Evolutionary conservation across 2,329 filamentous ascomycete genomes (phyloP), one percentile per base, ranked within the genome.

Genomic region (Botrytis tulipae): DNA sequence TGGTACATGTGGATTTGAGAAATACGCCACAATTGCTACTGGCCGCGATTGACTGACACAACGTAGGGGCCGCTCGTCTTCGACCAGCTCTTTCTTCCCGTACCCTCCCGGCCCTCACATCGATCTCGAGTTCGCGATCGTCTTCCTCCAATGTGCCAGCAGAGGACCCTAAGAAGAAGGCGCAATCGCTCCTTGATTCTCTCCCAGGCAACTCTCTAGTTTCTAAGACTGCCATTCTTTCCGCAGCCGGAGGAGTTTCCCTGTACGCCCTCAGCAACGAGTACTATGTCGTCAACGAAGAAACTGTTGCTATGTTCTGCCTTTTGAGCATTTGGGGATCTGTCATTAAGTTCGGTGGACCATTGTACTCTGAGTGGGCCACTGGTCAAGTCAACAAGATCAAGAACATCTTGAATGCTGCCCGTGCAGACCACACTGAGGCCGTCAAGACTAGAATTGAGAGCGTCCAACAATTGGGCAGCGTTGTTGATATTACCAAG

Each of bases 201-300:
- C 89, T 99, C 72, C 96, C 96, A 81, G 96, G 97, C 80, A 97
- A 90, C 89, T 95, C 89, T 82, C 87, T 98, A 78, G 87, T 97
- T 83, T 97, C 94, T 85, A 99, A 99, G 92, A 94, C 94, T 80
- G 96, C 96, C 82, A 95, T 98, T 83, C 92, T 99, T 82, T 98
- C 95, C 82, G 95, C 94, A 81, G 92, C 92, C 78, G 93, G 96
- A 82, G 95, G 93, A 86, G 85, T 97, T 80, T 95, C 93, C 82
- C 89, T 97, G 84, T 97, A 96, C 83, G 96, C 94, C 82, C 94
- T 99, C 86, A 97, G 93, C 91, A 99, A 97, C 87, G 96, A 99
- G 90, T 94, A 98, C 88, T 98, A 98, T 86, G 94, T 99, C 83
- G 89, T 99, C 86, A 99, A 99, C 87, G 96, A 99, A 89, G 96